These are phyloP conservation scores for Metarhizium anisopliae DNA, from an alignment of 2,329 filamentous ascomycete genomes.

Conservation along the genomic window DNA sequence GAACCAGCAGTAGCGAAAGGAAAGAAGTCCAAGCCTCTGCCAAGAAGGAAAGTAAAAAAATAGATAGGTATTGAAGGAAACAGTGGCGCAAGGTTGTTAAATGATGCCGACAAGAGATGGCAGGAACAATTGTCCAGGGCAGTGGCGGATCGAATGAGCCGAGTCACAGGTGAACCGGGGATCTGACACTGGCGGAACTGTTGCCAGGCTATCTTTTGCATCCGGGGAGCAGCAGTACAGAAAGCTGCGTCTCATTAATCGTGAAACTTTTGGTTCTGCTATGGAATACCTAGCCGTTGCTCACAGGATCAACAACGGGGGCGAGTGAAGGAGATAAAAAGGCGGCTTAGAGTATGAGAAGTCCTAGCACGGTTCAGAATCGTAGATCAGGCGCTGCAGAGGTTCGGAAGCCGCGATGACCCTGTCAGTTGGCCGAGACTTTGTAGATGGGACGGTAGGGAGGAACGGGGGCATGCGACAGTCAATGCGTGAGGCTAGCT, in stretches of 20 bases:
- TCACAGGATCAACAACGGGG: background rate
- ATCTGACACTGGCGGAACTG: slow-evolving; percentile 1
- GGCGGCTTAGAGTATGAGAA: background rate
- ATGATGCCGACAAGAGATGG: background rate
- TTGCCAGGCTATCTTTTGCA: background rate
- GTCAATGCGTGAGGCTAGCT: slow-evolving; percentile 9
- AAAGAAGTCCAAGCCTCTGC: slow-evolving; percentile 4
- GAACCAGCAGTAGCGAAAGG: slow-evolving; percentile 44
- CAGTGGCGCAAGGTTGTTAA: background rate
- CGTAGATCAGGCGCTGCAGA: background rate
- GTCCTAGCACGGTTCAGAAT: background rate
- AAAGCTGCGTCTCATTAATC: background rate
- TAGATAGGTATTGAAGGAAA: slow-evolving; percentile 7
- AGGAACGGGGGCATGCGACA: slow-evolving; percentile 9
- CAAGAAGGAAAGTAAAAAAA: slow-evolving; percentile 9
- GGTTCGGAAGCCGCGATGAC: background rate
- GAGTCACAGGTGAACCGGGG: background rate
- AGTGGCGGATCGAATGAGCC: background rate
- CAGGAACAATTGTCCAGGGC: background rate
- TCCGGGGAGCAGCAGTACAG: background rate
- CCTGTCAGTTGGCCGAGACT: background rate
- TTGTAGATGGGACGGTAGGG: background rate
- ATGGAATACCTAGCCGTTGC: background rate
- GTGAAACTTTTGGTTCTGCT: background rate
- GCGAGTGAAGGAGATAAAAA: background rate